Conservation (phyloP, 2,329 filamentous ascomycete genomes). For the Plenodomus biglobosus region DNA sequence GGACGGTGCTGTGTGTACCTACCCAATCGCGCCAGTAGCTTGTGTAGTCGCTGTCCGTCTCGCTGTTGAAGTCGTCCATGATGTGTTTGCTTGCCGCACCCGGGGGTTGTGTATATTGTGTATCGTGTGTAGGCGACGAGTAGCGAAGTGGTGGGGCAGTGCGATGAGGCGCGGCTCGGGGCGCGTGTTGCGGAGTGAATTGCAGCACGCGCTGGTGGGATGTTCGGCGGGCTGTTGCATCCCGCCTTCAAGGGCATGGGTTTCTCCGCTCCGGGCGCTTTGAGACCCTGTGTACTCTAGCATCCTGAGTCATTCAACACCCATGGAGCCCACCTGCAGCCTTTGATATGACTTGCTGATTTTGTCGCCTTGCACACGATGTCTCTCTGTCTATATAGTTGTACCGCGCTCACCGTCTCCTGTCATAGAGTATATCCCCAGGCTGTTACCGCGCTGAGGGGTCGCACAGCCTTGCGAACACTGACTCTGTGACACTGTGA, state of each 20-base stretch:
- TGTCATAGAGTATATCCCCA: too few species aligned
- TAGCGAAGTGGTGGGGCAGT: constrained; percentile 14
- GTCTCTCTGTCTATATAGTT: neutral
- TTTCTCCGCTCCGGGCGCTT: constrained; percentile 14
- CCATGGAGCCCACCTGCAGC: neutral
- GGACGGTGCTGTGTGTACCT: constrained; percentile 50
- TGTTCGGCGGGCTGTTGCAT: constrained; percentile 10
- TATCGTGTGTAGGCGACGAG: constrained; percentile 8
- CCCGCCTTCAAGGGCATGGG: constrained; percentile 6
- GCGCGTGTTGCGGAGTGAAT: constrained; percentile 25
- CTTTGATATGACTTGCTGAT: neutral
- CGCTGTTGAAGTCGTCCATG: constrained; percentile 98
- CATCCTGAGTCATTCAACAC: neutral
- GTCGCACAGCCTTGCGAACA: neutral
- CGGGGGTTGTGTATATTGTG: neutral
- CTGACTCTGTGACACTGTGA: neutral
- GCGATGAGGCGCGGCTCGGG: constrained; percentile 13
- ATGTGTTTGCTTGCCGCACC: constrained; percentile 17
- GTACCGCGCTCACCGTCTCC: too few species aligned
- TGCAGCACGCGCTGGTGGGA: constrained; percentile 23
- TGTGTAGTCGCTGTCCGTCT: constrained; percentile 98
- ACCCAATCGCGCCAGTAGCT: constrained; percentile 99
- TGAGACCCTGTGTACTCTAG: neutral
- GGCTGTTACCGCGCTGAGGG: too few species aligned
- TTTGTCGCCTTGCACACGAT: neutral